A percentile compares a stretch with the other conserved stretches of the same genome.
phyloP scores from a whole-genome alignment of 352 stramenopile species.

The Pythium apleroticum region DNA sequence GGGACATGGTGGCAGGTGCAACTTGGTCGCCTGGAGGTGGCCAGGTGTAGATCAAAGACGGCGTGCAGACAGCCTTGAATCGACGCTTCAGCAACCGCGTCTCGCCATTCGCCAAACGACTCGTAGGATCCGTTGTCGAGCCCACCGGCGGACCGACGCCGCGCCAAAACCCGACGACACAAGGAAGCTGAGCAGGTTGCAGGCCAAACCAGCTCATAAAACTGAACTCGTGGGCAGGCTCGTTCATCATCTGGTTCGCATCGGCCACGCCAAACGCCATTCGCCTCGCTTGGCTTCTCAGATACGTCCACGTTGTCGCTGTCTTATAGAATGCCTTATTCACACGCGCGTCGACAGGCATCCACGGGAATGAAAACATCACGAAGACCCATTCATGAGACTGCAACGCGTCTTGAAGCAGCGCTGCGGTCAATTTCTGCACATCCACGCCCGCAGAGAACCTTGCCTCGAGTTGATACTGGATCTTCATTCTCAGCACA shows the following conservation, averaged over 20 bases:
- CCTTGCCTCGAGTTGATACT: slow-evolving; percentile 34
- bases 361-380: slow-evolving; percentile 37
- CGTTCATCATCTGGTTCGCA: slow-evolving; percentile 25
- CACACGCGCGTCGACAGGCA: slow-evolving; percentile 8
- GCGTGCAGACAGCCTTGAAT: slow-evolving; percentile 18
- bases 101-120: slow-evolving; percentile 8
- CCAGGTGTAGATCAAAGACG: slow-evolving; percentile 10
- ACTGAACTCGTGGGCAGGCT: slow-evolving; percentile 23
- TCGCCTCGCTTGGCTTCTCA: slow-evolving; percentile 22
- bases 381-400: slow-evolving; percentile 37
- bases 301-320: slow-evolving; percentile 38
- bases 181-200: slow-evolving; percentile 23
- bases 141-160: slow-evolving; percentile 19
- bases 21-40: not conserved
- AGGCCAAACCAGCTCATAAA: slow-evolving; percentile 37
- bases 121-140: not conserved
- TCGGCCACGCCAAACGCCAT: slow-evolving; percentile 33
- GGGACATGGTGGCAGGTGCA: slow-evolving; percentile 9
- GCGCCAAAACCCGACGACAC: slow-evolving; percentile 44
- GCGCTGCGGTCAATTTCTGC: slow-evolving; percentile 6
- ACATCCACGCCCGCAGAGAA: slow-evolving; percentile 25
- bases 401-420: slow-evolving; percentile 22
- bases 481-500: slow-evolving; percentile 34
- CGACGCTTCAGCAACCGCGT: slow-evolving; percentile 18
- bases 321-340: slow-evolving; percentile 29